Evolutionary conservation across 75 land plant genomes (phyloP).

Genomic region (Ceratopteris richardii): DNA sequence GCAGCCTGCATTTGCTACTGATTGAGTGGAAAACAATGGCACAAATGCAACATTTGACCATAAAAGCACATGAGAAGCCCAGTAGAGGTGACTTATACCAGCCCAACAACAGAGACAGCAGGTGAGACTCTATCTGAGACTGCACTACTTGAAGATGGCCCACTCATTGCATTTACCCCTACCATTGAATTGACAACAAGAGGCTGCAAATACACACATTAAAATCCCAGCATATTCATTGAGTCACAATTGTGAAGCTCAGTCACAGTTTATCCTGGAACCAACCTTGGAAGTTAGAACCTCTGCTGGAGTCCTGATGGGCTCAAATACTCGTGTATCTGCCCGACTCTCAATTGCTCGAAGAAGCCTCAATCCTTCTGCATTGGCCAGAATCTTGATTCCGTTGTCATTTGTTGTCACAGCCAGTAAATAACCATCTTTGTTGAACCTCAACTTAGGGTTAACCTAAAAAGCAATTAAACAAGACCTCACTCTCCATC

Average conservation of each 20-base stretch:
- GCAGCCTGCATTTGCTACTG: neutral
- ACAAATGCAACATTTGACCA: neutral
- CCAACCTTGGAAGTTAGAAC: too few species aligned
- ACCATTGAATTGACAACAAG: neutral
- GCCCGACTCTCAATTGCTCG: constrained; percentile 40
- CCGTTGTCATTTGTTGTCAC: constrained; percentile 71
- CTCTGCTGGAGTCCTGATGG: too few species aligned
- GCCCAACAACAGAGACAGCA: neutral
- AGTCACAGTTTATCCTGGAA: too few species aligned
- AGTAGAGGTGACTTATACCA: neutral
- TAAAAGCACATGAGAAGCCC: neutral
- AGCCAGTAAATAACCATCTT: constrained; percentile 65
- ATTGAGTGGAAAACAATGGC: neutral
- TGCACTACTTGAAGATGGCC: too few species aligned
- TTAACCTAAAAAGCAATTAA: constrained; percentile 51
- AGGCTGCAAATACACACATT: neutral
- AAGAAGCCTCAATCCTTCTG: constrained; percentile 57
- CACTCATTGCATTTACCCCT: too few species aligned
- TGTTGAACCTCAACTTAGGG: constrained; percentile 74
- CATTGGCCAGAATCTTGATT: constrained; percentile 68
- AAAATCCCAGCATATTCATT: too few species aligned
- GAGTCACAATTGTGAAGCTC: too few species aligned
- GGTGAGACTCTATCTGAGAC: too few species aligned
- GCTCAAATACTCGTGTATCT: too few species aligned
- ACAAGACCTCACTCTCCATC: too few species aligned